A percentile compares a stretch with the other conserved stretches of the same genome.
Evolutionary conservation across 352 stramenopile genomes (phyloP).

Genomic region (Phytophthora parvispora): DNA sequence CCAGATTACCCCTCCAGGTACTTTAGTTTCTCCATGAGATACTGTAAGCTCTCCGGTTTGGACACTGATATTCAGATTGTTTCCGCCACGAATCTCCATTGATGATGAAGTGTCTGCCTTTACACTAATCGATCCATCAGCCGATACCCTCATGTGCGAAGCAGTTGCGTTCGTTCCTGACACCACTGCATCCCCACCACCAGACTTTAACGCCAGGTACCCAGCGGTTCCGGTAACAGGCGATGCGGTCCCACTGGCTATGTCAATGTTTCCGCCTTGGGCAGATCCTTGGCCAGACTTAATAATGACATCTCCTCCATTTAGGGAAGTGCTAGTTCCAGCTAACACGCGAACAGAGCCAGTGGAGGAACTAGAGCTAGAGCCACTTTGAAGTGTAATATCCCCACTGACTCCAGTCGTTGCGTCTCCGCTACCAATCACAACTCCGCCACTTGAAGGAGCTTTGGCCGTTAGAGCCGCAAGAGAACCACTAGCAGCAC

Average conservation of each 20-base stretch:
- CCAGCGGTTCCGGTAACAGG: conserved; percentile 24
- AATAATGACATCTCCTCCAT: conserved; percentile 26
- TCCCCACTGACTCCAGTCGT: conserved; percentile 29
- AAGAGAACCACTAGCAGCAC: conserved; percentile 26
- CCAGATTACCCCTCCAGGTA: conserved; percentile 61
- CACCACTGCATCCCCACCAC: conserved; percentile 32
- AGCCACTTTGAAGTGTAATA: conserved; percentile 35
- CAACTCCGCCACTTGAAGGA: conserved; percentile 22
- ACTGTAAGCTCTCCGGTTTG: conserved; percentile 62
- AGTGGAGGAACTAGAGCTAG: conserved; percentile 26
- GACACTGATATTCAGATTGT: conserved; percentile 60
- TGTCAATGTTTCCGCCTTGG: conserved; percentile 32
- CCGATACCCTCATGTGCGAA: conserved; percentile 33
- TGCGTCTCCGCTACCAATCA: conserved; percentile 33
- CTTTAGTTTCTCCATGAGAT: conserved; percentile 50
- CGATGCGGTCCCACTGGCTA: conserved; percentile 28
- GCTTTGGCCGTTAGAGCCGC: conserved; percentile 20
- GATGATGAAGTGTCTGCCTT: conserved; percentile 38
- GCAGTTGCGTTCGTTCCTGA: conserved; percentile 24
- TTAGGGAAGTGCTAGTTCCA: conserved; percentile 19
- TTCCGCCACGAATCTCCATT: conserved; percentile 56
- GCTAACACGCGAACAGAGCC: conserved; percentile 25
- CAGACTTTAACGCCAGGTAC: conserved; percentile 34
- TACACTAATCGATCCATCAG: conserved; percentile 48
- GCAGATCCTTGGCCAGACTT: conserved; percentile 19